These are phyloP conservation scores for Magnolia officinalis DNA, from an alignment of 164 flowering plant genomes.

Conservation along the genomic window DNA sequence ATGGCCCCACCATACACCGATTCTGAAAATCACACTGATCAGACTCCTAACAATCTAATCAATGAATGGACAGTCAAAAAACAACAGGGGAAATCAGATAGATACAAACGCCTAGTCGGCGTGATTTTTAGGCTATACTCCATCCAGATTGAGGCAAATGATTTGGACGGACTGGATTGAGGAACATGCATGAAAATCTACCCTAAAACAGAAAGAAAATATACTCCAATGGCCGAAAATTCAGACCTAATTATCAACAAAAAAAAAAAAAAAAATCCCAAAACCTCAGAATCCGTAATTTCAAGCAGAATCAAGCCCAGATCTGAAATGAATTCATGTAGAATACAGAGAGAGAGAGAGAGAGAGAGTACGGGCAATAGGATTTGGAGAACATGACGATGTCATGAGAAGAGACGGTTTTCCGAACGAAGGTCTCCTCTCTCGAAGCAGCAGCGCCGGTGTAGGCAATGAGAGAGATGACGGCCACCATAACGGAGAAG, in stretches of 20 bases:
- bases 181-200: too few species aligned
- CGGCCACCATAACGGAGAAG: neutral
- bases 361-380: conserved; percentile 71
- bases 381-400: conserved; percentile 90
- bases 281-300: neutral
- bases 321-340: neutral
- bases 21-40: too few species aligned
- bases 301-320: neutral
- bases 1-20: too few species aligned
- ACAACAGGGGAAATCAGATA: too few species aligned
- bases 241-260: neutral
- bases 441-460: conserved; percentile 6
- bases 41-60: too few species aligned
- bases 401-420: conserved; percentile 59
- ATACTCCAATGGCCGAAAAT: neutral
- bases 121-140: too few species aligned
- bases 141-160: too few species aligned
- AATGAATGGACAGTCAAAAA: too few species aligned
- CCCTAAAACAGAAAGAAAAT: neutral
- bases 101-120: too few species aligned
- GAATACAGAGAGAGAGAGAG: neutral
- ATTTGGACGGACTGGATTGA: too few species aligned
- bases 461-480: conserved; percentile 3
- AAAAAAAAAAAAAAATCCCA: neutral
- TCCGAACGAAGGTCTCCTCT: conserved; percentile 50